Evolutionary conservation across 2,329 filamentous ascomycete species (phyloP).

Genomic region (Mycosphaerella arachidis): DNA sequence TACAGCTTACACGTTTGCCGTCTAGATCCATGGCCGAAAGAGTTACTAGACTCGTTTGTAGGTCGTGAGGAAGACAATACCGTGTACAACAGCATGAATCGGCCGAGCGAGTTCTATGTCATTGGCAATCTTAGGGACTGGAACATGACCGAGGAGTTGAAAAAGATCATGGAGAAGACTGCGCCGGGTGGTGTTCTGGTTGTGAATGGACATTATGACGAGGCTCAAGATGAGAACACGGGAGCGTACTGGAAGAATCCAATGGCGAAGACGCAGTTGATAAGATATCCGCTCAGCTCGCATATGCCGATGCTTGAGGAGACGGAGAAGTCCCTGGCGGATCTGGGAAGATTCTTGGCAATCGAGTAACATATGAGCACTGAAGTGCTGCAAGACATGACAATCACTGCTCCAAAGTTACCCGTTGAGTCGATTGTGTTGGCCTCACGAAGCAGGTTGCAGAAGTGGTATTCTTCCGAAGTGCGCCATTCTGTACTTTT

Average conservation of each 20-base stretch:
- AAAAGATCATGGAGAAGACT: conserved; percentile 37
- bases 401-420: not conserved
- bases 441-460: no score
- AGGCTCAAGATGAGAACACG: conserved; percentile 35
- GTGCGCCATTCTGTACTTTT: no score
- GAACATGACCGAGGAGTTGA: conserved; percentile 33
- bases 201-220: conserved; percentile 42
- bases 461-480: no score
- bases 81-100: conserved; percentile 36
- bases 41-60: conserved; percentile 24
- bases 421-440: no score
- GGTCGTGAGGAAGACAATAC: conserved; percentile 33
- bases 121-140: conserved; percentile 40
- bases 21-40: conserved; percentile 29
- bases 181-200: conserved; percentile 32
- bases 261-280: conserved; percentile 39
- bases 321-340: conserved; percentile 34
- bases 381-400: no score
- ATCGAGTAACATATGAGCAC: not conserved
- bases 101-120: conserved; percentile 33
- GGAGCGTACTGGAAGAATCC: conserved; percentile 37
- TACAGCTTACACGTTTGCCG: conserved; percentile 32
- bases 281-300: conserved; percentile 32
- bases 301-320: conserved; percentile 39
- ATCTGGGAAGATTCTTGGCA: conserved; percentile 35